Conservation (phyloP, 495 filamentous ascomycete species). For the Platismatia glauca region DNA sequence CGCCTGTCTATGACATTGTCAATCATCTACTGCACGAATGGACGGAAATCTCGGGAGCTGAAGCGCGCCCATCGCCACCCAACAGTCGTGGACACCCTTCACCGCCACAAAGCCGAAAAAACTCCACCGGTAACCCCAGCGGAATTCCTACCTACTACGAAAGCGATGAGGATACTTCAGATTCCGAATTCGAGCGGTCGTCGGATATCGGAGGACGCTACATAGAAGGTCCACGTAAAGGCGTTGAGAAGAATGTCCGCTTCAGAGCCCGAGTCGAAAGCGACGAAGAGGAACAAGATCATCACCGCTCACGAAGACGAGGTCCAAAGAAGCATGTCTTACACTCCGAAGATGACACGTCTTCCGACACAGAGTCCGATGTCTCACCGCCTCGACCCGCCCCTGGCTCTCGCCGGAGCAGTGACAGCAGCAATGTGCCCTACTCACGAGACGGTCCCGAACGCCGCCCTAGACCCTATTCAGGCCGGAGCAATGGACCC, state of each 20-base stretch:
- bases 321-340: slow-evolving; percentile 24
- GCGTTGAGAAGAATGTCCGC: slow-evolving; percentile 28
- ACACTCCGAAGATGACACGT: slow-evolving; percentile 21
- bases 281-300: slow-evolving; percentile 30
- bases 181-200: slow-evolving; percentile 27
- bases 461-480: slow-evolving; percentile 16
- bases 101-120: background rate
- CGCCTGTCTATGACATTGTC: slow-evolving; percentile 32
- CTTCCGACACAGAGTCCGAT: slow-evolving; percentile 17
- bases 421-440: slow-evolving; percentile 12
- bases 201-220: slow-evolving; percentile 29
- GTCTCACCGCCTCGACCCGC: slow-evolving; percentile 6
- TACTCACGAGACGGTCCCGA: slow-evolving; percentile 11
- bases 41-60: slow-evolving; percentile 24
- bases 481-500: slow-evolving; percentile 12
- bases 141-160: slow-evolving; percentile 16
- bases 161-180: slow-evolving; percentile 27
- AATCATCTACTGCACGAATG: slow-evolving; percentile 33
- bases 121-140: background rate
- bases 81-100: background rate
- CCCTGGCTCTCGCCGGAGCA: slow-evolving; percentile 6
- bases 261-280: slow-evolving; percentile 36
- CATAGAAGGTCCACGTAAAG: slow-evolving; percentile 30
- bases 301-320: slow-evolving; percentile 18
- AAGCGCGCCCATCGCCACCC: slow-evolving; percentile 5